phyloP scores from a whole-genome alignment of 2,329 filamentous ascomycete genomes.

The Pseudophaeomoniella oleicola region DNA sequence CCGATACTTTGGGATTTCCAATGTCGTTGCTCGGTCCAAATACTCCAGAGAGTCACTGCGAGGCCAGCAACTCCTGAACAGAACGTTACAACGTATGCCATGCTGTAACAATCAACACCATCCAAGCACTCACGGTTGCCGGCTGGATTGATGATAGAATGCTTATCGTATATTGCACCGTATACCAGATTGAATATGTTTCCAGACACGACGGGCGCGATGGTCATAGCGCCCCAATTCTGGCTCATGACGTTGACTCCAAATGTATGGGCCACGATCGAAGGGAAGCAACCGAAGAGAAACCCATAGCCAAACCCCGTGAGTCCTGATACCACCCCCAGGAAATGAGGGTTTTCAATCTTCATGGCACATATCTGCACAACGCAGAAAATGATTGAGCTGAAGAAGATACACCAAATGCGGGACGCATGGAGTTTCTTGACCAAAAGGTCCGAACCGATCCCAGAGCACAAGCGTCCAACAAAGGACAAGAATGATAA shows the following conservation, averaged over 20 bases:
- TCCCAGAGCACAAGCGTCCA: constrained; percentile 67
- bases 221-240: constrained; percentile 93
- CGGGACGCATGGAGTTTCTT: constrained; percentile 67
- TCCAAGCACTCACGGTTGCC: constrained; percentile 63
- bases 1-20: background rate
- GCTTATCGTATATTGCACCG: constrained; percentile 66
- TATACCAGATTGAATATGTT: constrained; percentile 92
- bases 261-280: constrained; percentile 78
- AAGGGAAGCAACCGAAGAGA: constrained; percentile 85
- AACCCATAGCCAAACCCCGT: constrained; percentile 87
- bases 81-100: constrained; percentile 69
- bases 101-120: constrained; percentile 65
- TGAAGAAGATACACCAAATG: constrained; percentile 78
- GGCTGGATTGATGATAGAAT: constrained; percentile 53
- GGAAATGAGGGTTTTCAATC: constrained; percentile 60
- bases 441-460: constrained; percentile 81
- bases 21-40: constrained; percentile 23
- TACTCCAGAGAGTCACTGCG: constrained; percentile 54
- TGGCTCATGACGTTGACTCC: constrained; percentile 78
- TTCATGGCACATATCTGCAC: constrained; percentile 65
- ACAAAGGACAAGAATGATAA: constrained; percentile 79
- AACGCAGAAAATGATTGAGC: constrained; percentile 60
- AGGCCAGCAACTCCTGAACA: constrained; percentile 56
- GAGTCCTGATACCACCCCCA: constrained; percentile 65
- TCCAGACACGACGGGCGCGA: constrained; percentile 73